These are phyloP conservation scores for Chaetomiaceae sp. DNA, from an alignment of 2,329 filamentous ascomycete species.

Conservation along the genomic window DNA sequence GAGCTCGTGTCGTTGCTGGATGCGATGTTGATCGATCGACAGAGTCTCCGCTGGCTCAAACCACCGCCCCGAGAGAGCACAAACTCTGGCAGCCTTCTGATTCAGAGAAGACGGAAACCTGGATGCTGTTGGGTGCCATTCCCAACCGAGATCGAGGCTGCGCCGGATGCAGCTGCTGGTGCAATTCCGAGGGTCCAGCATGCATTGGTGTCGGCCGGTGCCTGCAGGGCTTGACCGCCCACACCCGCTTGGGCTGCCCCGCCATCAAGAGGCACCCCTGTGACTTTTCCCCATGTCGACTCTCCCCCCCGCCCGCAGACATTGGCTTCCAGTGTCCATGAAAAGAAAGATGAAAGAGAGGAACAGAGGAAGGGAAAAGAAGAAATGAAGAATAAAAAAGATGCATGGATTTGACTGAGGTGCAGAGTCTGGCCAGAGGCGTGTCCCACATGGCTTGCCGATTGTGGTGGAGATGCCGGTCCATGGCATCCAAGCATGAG, in stretches of 20 bases:
- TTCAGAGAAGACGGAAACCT: background rate
- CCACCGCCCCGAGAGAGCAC: no score
- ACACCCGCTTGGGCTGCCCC: background rate
- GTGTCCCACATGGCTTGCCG: constrained; percentile 23
- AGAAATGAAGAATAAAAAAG: no score
- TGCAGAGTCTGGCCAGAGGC: background rate
- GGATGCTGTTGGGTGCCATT: background rate
- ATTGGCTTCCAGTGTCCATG: no score
- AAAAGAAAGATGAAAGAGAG: no score
- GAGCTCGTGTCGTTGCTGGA: background rate
- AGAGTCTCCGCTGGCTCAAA: background rate
- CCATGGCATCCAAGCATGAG: constrained; percentile 18
- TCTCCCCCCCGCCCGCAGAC: no score
- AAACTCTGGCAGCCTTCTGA: no score
- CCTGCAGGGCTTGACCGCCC: background rate
- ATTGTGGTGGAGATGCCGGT: constrained; percentile 20
- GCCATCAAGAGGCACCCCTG: background rate
- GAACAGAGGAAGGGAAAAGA: no score
- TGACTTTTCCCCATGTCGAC: no score
- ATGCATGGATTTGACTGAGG: no score
- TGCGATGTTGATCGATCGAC: background rate
- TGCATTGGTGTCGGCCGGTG: background rate
- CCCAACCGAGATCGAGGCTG: background rate
- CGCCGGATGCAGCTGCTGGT: background rate
- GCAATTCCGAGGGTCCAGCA: background rate